These are phyloP conservation scores for Chimonanthus salicifolius DNA, from an alignment of 164 flowering plant species.

Conservation along the genomic window DNA sequence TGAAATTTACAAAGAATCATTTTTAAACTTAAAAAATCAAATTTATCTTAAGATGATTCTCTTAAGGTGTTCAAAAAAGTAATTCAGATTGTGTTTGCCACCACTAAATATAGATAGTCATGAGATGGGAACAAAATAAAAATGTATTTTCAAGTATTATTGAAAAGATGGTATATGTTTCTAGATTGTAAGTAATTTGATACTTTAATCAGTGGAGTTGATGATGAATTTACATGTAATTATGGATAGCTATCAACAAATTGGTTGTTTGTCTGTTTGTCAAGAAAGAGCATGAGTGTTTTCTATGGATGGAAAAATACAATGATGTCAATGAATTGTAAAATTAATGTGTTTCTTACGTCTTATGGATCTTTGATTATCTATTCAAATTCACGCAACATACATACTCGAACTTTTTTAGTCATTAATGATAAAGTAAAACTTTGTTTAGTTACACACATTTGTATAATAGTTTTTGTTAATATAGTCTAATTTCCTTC, in stretches of 20 bases:
- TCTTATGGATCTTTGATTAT: background rate
- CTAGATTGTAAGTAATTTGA: background rate
- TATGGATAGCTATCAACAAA: background rate
- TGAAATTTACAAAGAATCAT: too few relatives aligned
- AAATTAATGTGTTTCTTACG: background rate
- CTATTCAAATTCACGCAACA: background rate
- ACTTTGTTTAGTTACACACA: too few relatives aligned
- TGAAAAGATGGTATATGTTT: background rate
- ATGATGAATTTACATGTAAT: conserved; percentile 6
- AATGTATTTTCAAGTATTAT: background rate
- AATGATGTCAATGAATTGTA: background rate
- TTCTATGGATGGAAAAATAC: background rate
- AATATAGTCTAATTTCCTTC: too few relatives aligned
- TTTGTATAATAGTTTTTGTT: too few relatives aligned
- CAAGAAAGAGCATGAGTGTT: background rate
- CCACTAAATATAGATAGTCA: background rate
- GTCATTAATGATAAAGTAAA: background rate
- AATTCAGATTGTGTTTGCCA: too few relatives aligned
- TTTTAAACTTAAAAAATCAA: too few relatives aligned
- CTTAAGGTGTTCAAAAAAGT: too few relatives aligned
- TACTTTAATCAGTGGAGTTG: conserved; percentile 1
- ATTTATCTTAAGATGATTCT: too few relatives aligned
- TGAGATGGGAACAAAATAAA: background rate
- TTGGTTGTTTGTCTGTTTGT: background rate
- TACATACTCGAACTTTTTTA: background rate